phyloP scores from a whole-genome alignment of 495 filamentous ascomycete genomes.

The Lichina pygmaea region DNA sequence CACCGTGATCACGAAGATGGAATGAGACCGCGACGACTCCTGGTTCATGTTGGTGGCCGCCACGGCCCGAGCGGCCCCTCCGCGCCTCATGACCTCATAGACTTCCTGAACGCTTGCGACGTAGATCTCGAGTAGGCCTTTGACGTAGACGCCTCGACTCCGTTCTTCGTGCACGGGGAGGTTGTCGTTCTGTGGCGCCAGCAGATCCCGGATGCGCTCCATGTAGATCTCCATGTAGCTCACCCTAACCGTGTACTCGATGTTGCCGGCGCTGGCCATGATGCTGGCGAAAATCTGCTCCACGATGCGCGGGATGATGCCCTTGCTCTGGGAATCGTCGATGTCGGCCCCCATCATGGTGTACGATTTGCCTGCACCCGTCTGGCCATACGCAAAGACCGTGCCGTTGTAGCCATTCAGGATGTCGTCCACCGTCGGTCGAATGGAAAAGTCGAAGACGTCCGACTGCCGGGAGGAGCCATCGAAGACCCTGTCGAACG shows the following conservation, averaged over 20 bases:
- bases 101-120: constrained; percentile 89
- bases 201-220: constrained; percentile 86
- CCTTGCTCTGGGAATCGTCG: constrained; percentile 66
- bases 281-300: constrained; percentile 96
- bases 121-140: constrained; percentile 82
- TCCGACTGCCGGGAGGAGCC: constrained; percentile 69
- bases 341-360: constrained; percentile 99
- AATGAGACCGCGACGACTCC: constrained; percentile 94
- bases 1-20: constrained; percentile 91
- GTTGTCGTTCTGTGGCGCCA: constrained; percentile 84
- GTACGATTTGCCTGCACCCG: constrained; percentile 92
- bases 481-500: constrained; percentile 91
- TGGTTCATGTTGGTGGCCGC: constrained; percentile 99
- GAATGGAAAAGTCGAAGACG: constrained; percentile 94
- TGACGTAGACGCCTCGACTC: constrained; percentile 86
- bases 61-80: constrained; percentile 70
- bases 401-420: constrained; percentile 98
- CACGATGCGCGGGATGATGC: constrained; percentile 90
- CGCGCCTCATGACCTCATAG: constrained; percentile 88
- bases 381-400: constrained; percentile 96
- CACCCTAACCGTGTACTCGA: constrained; percentile 91
- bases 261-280: constrained; percentile 64
- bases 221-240: constrained; percentile 99
- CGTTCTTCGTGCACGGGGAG: constrained; percentile 93
- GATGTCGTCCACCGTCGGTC: constrained; percentile 87